These are phyloP conservation scores for Planoprotostelium fungivorum DNA, from an alignment of 78 protist genomes.

Conservation along the genomic window DNA sequence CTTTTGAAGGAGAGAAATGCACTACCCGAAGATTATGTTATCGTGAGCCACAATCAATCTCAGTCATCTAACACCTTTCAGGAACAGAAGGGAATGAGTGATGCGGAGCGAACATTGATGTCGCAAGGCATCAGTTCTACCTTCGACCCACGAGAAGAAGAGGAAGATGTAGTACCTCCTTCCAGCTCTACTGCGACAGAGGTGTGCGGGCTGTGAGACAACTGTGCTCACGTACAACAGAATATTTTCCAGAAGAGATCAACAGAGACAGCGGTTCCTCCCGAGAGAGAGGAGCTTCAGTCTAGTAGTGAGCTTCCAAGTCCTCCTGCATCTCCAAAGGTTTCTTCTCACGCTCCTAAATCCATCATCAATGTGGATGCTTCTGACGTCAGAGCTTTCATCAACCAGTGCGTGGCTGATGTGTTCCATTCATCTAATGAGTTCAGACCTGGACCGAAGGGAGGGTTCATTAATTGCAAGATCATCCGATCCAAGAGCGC, in stretches of 20 bases:
- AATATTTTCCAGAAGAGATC: background rate
- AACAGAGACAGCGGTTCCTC: background rate
- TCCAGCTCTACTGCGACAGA: background rate
- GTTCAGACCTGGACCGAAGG: slow-evolving; percentile 11
- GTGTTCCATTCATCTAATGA: slow-evolving; percentile 6
- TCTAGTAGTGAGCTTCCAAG: no score
- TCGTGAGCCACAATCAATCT: background rate
- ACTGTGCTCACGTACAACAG: background rate
- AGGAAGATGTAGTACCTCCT: background rate
- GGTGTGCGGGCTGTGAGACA: no score
- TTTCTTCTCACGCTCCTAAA: no score
- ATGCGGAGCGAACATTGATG: background rate
- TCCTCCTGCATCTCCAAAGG: background rate
- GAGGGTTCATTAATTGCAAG: background rate
- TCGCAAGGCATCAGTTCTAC: background rate
- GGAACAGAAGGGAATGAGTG: background rate
- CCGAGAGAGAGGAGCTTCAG: background rate
- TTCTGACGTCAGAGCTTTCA: background rate
- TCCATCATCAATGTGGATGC: background rate
- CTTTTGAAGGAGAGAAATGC: background rate
- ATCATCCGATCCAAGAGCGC: slow-evolving; percentile 15
- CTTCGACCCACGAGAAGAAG: background rate
- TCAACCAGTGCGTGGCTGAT: slow-evolving; percentile 30
- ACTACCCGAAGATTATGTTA: background rate
- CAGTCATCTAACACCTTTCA: background rate